Conservation (phyloP, 768 basidiomycete species). For the Grammothele lineata region DNA sequence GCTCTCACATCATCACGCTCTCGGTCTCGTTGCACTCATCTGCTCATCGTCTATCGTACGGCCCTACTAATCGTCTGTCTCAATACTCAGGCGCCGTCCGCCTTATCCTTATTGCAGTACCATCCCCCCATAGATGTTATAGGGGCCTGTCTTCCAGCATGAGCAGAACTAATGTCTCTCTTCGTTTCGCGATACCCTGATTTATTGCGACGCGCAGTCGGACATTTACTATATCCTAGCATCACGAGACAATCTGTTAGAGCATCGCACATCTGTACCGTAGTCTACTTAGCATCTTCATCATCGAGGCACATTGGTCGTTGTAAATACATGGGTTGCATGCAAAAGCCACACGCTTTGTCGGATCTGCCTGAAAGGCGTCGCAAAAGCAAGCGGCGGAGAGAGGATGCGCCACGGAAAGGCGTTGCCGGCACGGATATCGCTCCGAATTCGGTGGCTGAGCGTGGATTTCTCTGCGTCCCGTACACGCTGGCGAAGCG, state of each 20-base stretch:
- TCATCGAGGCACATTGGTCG: slow-evolving; percentile 18
- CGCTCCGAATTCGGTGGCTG: slow-evolving; percentile 8
- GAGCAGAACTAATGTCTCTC: slow-evolving; percentile 47
- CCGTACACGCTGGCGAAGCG: not conserved
- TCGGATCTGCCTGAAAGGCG: too few species aligned
- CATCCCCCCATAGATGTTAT: slow-evolving; percentile 38
- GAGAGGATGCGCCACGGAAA: too few species aligned
- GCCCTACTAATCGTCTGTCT: slow-evolving; percentile 36
- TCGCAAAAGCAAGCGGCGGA: slow-evolving; percentile 1
- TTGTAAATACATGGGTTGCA: slow-evolving; percentile 12
- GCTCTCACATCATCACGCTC: slow-evolving; percentile 51
- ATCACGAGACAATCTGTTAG: slow-evolving; percentile 67
- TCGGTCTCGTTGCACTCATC: slow-evolving; percentile 49
- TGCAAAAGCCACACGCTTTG: not conserved
- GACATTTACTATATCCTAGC: slow-evolving; percentile 42
- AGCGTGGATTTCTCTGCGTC: slow-evolving; percentile 1
- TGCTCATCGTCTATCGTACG: slow-evolving; percentile 43
- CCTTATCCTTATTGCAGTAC: slow-evolving; percentile 18
- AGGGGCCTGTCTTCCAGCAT: slow-evolving; percentile 36
- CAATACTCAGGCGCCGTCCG: slow-evolving; percentile 18
- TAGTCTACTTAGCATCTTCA: slow-evolving; percentile 24
- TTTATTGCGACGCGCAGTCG: slow-evolving; percentile 45
- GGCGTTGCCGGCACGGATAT: too few species aligned
- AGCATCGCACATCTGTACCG: slow-evolving; percentile 57
- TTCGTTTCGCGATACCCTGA: slow-evolving; percentile 53